Evolutionary conservation across 176 grass and related monocot species (phyloP).

Genomic region (Lolium perenne): DNA sequence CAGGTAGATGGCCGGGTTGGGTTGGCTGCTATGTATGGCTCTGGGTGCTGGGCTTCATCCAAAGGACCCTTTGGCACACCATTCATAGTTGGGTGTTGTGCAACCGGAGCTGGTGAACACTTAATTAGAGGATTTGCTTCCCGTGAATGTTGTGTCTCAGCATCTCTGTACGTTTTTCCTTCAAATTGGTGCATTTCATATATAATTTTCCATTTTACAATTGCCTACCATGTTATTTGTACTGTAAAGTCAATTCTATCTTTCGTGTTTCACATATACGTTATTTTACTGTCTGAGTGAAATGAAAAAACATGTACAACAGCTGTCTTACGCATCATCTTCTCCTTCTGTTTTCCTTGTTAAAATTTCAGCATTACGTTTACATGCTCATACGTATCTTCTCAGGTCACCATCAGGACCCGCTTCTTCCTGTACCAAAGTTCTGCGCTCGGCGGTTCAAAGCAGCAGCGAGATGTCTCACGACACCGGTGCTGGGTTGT

Average conservation of each 20-base stretch:
- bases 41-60: constrained; percentile 90
- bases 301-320: background rate
- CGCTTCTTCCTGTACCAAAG: constrained; percentile 68
- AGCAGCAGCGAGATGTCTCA: constrained; percentile 67
- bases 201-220: background rate
- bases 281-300: background rate
- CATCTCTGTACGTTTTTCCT: constrained; percentile 64
- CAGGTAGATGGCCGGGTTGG: constrained; percentile 93
- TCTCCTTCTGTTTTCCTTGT: too few species aligned
- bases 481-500: constrained; percentile 75
- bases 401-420: constrained; percentile 83
- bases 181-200: background rate
- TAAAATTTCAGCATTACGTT: background rate
- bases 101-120: constrained; percentile 89
- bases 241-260: background rate
- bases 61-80: constrained; percentile 79
- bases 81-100: constrained; percentile 73
- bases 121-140: constrained; percentile 93
- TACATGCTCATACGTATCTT: background rate
- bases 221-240: background rate
- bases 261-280: background rate
- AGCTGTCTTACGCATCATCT: background rate
- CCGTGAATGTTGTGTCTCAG: constrained; percentile 87
- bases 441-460: constrained; percentile 63
- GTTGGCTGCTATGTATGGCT: constrained; percentile 96